These are phyloP conservation scores for Fusarium cicatricum DNA, from an alignment of 2,329 filamentous ascomycete species.

Conservation along the genomic window DNA sequence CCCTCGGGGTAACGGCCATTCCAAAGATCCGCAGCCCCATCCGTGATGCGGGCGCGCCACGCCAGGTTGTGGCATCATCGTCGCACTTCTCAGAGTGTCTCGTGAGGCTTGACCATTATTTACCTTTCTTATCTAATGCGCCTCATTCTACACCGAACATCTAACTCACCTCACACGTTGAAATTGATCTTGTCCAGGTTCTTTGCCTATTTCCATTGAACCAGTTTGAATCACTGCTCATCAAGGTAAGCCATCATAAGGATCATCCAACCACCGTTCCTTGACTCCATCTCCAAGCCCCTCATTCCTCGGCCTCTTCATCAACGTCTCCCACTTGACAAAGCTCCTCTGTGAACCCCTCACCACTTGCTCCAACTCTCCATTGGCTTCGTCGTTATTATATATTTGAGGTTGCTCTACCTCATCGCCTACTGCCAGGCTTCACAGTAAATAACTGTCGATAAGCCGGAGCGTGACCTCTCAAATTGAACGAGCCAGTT, in stretches of 20 bases:
- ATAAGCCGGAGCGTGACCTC: background rate
- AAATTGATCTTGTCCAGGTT: no score
- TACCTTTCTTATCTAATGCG: background rate
- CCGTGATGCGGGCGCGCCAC: background rate
- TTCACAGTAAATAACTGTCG: background rate
- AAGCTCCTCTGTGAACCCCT: constrained; percentile 3
- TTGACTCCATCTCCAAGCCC: constrained; percentile 30
- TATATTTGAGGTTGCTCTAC: background rate
- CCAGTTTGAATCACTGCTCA: background rate
- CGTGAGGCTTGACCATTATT: constrained; percentile 19
- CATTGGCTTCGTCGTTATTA: background rate
- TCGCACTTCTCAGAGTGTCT: constrained; percentile 17
- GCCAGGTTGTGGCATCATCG: constrained; percentile 8
- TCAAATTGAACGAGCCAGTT: background rate
- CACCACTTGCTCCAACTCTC: background rate
- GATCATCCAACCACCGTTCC: constrained; percentile 10
- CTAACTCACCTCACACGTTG: no score
- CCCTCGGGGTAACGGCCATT: constrained; percentile 38
- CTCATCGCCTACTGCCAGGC: background rate
- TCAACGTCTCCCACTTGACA: background rate
- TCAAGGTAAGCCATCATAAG: constrained; percentile 31
- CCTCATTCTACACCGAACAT: background rate
- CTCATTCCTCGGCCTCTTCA: constrained; percentile 20
- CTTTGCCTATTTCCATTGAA: background rate
- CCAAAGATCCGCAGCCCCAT: constrained; percentile 39